Percentiles rank a stretch among this genome's conserved stretches.
Evolutionary conservation across 139 green algal genomes (phyloP).

Genomic region (Picochlorum sp.): DNA sequence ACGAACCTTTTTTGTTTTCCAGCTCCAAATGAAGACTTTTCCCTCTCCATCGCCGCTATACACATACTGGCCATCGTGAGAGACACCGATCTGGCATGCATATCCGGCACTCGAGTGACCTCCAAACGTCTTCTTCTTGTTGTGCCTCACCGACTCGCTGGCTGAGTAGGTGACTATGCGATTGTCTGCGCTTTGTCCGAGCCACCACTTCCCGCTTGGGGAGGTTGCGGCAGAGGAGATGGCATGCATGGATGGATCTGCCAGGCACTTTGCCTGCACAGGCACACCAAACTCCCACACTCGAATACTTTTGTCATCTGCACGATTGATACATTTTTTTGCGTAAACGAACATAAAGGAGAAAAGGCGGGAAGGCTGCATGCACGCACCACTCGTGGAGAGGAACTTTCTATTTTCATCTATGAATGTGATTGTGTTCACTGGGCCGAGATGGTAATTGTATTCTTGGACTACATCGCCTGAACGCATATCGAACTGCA

Average conservation of each 20-base stretch:
- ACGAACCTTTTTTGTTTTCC: constrained; percentile 68
- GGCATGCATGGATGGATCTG: constrained; percentile 94
- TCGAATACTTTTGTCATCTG: constrained; percentile 94
- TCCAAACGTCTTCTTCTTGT: constrained; percentile 95
- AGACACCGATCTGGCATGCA: constrained; percentile 52
- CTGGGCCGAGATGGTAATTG: constrained; percentile 91
- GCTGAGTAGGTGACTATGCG: constrained; percentile 87
- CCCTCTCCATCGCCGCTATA: constrained; percentile 86
- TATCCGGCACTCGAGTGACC: constrained; percentile 58
- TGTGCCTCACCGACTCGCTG: constrained; percentile 78
- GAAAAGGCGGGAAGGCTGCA: not conserved
- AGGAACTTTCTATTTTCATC: constrained; percentile 82
- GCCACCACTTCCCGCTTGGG: constrained; percentile 66
- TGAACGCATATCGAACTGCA: constrained; percentile 85
- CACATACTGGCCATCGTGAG: constrained; percentile 70
- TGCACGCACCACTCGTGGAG: constrained; percentile 40
- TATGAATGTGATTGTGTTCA: constrained; percentile 97
- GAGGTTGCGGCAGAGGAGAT: constrained; percentile 69
- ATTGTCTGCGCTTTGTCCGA: constrained; percentile 64
- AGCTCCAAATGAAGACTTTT: constrained; percentile 94
- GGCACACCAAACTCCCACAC: constrained; percentile 98
- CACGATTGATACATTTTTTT: not conserved
- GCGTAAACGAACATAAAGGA: not conserved
- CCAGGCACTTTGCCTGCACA: constrained; percentile 86
- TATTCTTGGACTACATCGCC: constrained; percentile 87